These are phyloP conservation scores for Bryopsis sp. DNA, from an alignment of 139 green algal species.

Conservation along the genomic window DNA sequence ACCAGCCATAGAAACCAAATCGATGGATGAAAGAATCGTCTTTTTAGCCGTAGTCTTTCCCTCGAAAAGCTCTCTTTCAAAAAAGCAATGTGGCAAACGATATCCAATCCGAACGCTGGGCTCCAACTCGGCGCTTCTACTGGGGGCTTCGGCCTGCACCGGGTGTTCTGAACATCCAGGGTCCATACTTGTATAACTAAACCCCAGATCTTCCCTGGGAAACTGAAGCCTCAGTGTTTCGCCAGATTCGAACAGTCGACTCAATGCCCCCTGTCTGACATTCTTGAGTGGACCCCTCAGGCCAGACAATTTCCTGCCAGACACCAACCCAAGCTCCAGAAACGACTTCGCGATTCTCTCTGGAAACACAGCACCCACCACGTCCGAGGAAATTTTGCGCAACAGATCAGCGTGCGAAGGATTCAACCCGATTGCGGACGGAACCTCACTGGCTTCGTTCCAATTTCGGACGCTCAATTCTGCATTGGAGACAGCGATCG, in stretches of 20 bases:
- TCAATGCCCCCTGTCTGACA: conserved; percentile 9
- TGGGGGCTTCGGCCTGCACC: neutral
- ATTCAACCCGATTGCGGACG: conserved; percentile 71
- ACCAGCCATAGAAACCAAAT: no score
- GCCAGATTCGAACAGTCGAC: conserved; percentile 47
- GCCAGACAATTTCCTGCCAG: conserved; percentile 13
- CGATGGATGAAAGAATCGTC: no score
- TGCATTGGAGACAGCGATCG: conserved; percentile 69
- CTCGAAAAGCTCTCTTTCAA: no score
- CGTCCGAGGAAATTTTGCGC: conserved; percentile 23
- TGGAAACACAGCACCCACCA: conserved; percentile 8
- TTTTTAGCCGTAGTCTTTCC: no score
- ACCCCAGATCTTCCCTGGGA: conserved; percentile 83
- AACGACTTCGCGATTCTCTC: conserved; percentile 9
- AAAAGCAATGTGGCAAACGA: conserved; percentile 50
- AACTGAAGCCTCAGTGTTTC: conserved; percentile 80
- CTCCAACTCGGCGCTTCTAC: conserved; percentile 24
- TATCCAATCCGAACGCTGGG: conserved; percentile 38
- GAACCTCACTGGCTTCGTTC: conserved; percentile 67
- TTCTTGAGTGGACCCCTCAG: conserved; percentile 8
- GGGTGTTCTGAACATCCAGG: neutral
- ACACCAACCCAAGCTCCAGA: conserved; percentile 22
- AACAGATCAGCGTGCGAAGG: conserved; percentile 49
- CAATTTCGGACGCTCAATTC: conserved; percentile 84
- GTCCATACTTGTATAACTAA: conserved; percentile 41